A percentile compares a stretch with the other conserved stretches of the same genome.
These are phyloP conservation scores for Phanerochaete sordida DNA, from an alignment of 768 basidiomycete species.

Conservation along the genomic window DNA sequence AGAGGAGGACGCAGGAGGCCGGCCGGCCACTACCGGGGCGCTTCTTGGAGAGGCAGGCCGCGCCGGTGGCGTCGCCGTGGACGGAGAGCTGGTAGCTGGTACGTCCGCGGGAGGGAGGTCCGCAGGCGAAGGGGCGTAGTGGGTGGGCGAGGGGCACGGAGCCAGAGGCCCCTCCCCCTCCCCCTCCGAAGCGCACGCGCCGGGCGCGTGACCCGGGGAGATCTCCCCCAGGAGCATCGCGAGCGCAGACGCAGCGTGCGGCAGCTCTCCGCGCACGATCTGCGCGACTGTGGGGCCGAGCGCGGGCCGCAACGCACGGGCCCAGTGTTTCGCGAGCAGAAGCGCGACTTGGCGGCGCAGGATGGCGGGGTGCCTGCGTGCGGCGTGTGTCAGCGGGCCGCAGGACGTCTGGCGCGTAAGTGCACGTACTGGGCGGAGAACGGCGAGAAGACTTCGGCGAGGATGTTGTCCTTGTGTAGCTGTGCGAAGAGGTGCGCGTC, in stretches of 20 bases:
- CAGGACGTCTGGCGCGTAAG: neutral
- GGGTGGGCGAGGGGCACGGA: too few species aligned
- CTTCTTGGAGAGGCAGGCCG: too few species aligned
- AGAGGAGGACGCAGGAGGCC: too few species aligned
- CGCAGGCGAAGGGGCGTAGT: too few species aligned
- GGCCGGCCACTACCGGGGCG: too few species aligned
- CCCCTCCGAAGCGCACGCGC: too few species aligned
- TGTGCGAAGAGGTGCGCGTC: neutral
- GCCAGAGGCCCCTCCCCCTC: too few species aligned
- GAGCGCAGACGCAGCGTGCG: neutral
- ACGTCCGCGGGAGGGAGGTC: too few species aligned
- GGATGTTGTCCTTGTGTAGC: neutral
- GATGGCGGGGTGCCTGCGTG: neutral
- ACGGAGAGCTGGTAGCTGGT: too few species aligned
- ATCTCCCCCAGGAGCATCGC: neutral
- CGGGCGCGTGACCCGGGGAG: too few species aligned
- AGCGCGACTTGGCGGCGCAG: neutral
- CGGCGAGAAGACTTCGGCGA: neutral
- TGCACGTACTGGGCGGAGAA: neutral
- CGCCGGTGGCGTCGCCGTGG: too few species aligned
- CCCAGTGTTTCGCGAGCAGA: neutral
- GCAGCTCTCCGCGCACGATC: neutral
- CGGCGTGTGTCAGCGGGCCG: neutral
- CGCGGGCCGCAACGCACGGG: neutral
- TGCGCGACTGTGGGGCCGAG: neutral